Base-by-base conservation (phyloP, 441 rosid genomes). In the Melastoma candidum region DNA sequence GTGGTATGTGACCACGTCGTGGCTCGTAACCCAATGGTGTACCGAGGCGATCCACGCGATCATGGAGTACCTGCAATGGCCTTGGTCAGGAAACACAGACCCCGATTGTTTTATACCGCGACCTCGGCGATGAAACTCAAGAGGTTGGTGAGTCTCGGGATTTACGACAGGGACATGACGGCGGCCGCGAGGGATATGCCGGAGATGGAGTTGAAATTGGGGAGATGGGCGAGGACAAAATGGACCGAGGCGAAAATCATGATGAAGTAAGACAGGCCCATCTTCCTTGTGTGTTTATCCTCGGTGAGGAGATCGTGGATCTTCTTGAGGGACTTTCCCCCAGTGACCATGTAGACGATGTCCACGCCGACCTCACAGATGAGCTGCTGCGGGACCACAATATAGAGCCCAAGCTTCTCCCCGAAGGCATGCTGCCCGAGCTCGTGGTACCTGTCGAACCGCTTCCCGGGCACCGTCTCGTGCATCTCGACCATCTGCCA, bases 401-500 rank as follows among this genome's bases (percentile, higher is more conserved):
- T 69, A 49, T 71, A 83, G 11, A 83, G 84, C 1, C 90, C 90
- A 3, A 83, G 78, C 63, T 78, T 78, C 53, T 78, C 74, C 0
- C 90, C 87, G 1, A 83, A 80, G 0, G 87, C 90, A 0, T 71
- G 26, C 51, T 83, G 87, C 7, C 84, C 84, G 45, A 80, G 73
- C 51, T 83, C 90, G 44, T 79, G 80, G 65, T 82, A 82, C 26
- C 89, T 63, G 51, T 82, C 82, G 25, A 82, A 79, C 49, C 83
- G 64, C 54, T 53, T 73, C 6, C 80, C 83, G 0, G 83, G 80
- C 26, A 74, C 77, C 82, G 74, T 77, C 58, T 82, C 89, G 53
- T 80, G 90, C 90, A 80, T 80, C 64, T 80, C 71, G 12, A 80
- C 83, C 90, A 83, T 80, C 73, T 83, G 84, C 90, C 90, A 83